Percentiles rank a stretch among this genome's conserved stretches.
Conservation (phyloP, 1,284 basidiomycete species). For the Meira miltonrushii region DNA sequence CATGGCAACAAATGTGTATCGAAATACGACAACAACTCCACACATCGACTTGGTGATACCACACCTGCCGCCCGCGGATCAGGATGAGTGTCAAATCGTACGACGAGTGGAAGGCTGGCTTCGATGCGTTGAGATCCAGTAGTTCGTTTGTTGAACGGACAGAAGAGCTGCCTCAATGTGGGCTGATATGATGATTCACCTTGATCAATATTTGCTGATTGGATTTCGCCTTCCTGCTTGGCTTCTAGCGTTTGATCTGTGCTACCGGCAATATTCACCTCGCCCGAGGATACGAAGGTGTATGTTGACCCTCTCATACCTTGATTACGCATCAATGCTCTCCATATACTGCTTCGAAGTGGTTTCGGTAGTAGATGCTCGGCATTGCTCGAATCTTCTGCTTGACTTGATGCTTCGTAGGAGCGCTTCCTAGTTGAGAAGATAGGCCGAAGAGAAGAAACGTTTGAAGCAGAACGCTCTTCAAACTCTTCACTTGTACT, state of each 20-base stretch:
- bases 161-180: background rate
- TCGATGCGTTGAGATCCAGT: background rate
- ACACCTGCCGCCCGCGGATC: background rate
- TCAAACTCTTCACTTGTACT: background rate
- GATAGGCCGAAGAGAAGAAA: no score
- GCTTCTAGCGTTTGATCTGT: background rate
- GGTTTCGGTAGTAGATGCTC: background rate
- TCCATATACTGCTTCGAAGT: background rate
- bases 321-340: background rate
- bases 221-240: background rate
- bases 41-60: background rate
- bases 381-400: background rate
- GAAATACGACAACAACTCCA: background rate
- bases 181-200: background rate
- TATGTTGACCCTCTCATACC: slow-evolving; percentile 6
- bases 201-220: background rate
- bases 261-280: background rate
- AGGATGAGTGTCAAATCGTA: background rate
- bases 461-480: background rate
- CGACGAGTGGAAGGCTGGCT: background rate
- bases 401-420: background rate
- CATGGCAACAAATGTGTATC: background rate
- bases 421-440: background rate
- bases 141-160: background rate
- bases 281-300: slow-evolving; percentile 7